Evolutionary conservation across 805 yeast species (phyloP), one percentile per base, ranked within the genome.

Genomic region (Kluyveromyces aestuarii): DNA sequence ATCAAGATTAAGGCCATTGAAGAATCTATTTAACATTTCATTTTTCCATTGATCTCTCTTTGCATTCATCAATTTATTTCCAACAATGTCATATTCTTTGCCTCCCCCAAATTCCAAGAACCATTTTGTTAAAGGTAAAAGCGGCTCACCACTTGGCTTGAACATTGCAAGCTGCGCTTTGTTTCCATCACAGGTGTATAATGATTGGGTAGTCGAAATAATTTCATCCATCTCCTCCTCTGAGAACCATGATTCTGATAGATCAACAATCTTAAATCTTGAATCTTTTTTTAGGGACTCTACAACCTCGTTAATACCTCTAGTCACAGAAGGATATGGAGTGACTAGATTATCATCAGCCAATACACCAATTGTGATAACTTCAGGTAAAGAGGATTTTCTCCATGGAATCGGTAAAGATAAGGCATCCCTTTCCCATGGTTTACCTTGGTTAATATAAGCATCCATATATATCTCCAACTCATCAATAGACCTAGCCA

Each of bases 121-220:
- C 77, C 82, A 81, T 60, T 79, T 75, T 38, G 87, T 81, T 56
- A 84, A 73, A 51, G 80, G 81, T 14, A 70, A 62, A 50, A 81
- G 64, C 36, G 90, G 90, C 62, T 87, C 91, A 41, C 91, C 90
- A 13, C 85, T 78, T 5, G 67, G 74, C 17, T 69, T 65, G 51
- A 85, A 62, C 57, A 77, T 61, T 43, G 70, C 72, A 45, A 73
- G 70, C 58, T 81, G 82, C 50, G 72, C 76, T 52, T 67, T 63
- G 61, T 83, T 84, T 44, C 91, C 91, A 63, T 87, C 95, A 55
- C 80, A 74, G 11, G 72, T 70, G 64, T 82, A 86, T 66, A 82
- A 51, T 1, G 55, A 62, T 8, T 55, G 41, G 39, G 50, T 58
- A 16, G 54, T 45, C 25, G 47, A 50, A 46, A 55, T 52, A 21